Evolutionary conservation across 2,329 filamentous ascomycete species (phyloP).

Genomic region (Nemania serpens): DNA sequence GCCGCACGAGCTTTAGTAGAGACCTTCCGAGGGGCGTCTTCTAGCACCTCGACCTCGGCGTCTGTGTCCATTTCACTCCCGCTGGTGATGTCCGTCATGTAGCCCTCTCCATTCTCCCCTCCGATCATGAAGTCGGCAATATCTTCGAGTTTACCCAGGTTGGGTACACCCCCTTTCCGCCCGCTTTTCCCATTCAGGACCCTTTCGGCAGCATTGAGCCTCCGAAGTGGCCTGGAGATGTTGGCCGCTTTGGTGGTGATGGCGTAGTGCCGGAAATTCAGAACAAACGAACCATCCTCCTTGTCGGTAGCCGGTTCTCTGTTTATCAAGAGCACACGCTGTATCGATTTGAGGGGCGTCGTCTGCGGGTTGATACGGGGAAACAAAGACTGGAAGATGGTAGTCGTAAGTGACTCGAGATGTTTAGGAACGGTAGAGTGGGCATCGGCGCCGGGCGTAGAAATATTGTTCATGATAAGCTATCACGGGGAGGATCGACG

Average conservation of each 20-base stretch:
- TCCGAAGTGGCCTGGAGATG: constrained; percentile 79
- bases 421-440: constrained; percentile 83
- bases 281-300: constrained; percentile 72
- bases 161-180: constrained; percentile 76
- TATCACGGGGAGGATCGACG: constrained; percentile 37
- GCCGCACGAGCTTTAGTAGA: constrained; percentile 55
- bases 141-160: constrained; percentile 88
- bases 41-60: constrained; percentile 86
- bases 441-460: constrained; percentile 63
- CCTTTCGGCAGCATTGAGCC: constrained; percentile 85
- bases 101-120: constrained; percentile 75
- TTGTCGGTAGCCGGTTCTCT: constrained; percentile 64
- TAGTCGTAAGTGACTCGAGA: constrained; percentile 89
- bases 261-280: constrained; percentile 92
- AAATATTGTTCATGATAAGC: constrained; percentile 99
- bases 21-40: constrained; percentile 66
- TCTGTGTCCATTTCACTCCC: constrained; percentile 94
- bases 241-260: constrained; percentile 89
- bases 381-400: constrained; percentile 94
- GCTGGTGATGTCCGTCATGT: constrained; percentile 82
- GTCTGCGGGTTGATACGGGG: constrained; percentile 92
- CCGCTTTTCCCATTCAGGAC: constrained; percentile 65
- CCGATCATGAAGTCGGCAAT: constrained; percentile 95
- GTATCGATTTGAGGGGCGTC: constrained; percentile 89
- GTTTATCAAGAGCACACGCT: constrained; percentile 87